phyloP scores from a whole-genome alignment of 345 rosid genomes.

The Combretum micranthum region DNA sequence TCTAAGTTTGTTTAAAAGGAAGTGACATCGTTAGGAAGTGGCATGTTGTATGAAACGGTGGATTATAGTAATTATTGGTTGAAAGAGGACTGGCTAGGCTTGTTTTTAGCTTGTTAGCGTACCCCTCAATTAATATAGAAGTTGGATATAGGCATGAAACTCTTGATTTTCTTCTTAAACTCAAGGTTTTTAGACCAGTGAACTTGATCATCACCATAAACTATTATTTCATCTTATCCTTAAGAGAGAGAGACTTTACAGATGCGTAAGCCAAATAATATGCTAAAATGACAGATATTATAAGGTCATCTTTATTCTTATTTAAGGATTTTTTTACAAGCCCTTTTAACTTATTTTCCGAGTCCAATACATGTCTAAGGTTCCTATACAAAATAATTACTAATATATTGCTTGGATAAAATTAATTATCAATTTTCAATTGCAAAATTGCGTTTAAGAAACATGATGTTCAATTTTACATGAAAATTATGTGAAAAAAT shows the following conservation, averaged over 20 bases:
- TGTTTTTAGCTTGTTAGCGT: constrained; percentile 49
- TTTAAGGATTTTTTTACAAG: too few relatives aligned
- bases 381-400: too few relatives aligned
- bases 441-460: too few relatives aligned
- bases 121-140: constrained; percentile 41
- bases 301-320: too few relatives aligned
- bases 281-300: too few relatives aligned
- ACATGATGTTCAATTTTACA: too few relatives aligned
- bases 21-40: constrained; percentile 19
- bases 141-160: constrained; percentile 34
- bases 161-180: constrained; percentile 30
- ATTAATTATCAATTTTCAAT: too few relatives aligned
- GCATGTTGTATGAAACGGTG: constrained; percentile 17
- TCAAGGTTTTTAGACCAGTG: constrained; percentile 30
- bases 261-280: constrained; percentile 16
- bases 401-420: too few relatives aligned
- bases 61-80: constrained; percentile 16
- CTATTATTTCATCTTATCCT: constrained; percentile 30
- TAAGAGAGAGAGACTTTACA: constrained; percentile 24
- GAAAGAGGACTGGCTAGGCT: constrained; percentile 41
- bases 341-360: too few relatives aligned
- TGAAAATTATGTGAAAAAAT: too few relatives aligned
- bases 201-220: constrained; percentile 23
- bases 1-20: constrained; percentile 40
- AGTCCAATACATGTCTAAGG: too few relatives aligned